Evolutionary conservation across 495 filamentous ascomycete genomes (phyloP).

Genomic region (Xylona heveae): DNA sequence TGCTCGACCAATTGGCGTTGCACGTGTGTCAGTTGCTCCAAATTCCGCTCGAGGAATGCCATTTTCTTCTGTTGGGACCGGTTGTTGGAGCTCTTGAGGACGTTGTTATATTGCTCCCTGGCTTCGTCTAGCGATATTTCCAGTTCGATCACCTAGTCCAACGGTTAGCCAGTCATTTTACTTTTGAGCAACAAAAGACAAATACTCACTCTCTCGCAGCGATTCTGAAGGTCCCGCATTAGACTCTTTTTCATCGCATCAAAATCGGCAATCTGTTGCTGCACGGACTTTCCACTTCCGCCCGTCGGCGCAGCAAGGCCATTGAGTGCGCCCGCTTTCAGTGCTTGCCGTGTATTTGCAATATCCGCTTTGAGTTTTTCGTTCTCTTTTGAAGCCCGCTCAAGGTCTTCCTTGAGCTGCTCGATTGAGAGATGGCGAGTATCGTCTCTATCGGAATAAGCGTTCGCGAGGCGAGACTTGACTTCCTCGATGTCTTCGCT

Average conservation of each 20-base stretch:
- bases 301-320: slow-evolving; percentile 26
- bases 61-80: slow-evolving; percentile 99
- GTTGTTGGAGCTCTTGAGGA: slow-evolving; percentile 87
- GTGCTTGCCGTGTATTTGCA: slow-evolving; percentile 52
- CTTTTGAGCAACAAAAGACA: background rate
- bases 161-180: slow-evolving; percentile 3
- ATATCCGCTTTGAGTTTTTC: slow-evolving; percentile 48
- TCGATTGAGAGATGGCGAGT: slow-evolving; percentile 44
- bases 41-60: slow-evolving; percentile 94
- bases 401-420: slow-evolving; percentile 51
- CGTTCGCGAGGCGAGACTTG: slow-evolving; percentile 53
- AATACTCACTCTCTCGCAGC: slow-evolving; percentile 60
- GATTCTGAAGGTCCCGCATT: slow-evolving; percentile 96
- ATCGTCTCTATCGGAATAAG: slow-evolving; percentile 51
- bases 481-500: slow-evolving; percentile 67
- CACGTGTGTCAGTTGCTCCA: slow-evolving; percentile 92
- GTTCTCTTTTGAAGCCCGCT: slow-evolving; percentile 54
- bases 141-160: slow-evolving; percentile 55
- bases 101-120: slow-evolving; percentile 95
- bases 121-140: slow-evolving; percentile 95
- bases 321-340: slow-evolving; percentile 30
- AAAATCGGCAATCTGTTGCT: slow-evolving; percentile 95
- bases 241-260: slow-evolving; percentile 99
- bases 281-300: slow-evolving; percentile 68
- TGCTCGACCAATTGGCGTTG: slow-evolving; percentile 96